Percentiles rank a stretch among this genome's conserved stretches.
phyloP scores from a whole-genome alignment of 768 basidiomycete species.

The Tylopilus felleus region DNA sequence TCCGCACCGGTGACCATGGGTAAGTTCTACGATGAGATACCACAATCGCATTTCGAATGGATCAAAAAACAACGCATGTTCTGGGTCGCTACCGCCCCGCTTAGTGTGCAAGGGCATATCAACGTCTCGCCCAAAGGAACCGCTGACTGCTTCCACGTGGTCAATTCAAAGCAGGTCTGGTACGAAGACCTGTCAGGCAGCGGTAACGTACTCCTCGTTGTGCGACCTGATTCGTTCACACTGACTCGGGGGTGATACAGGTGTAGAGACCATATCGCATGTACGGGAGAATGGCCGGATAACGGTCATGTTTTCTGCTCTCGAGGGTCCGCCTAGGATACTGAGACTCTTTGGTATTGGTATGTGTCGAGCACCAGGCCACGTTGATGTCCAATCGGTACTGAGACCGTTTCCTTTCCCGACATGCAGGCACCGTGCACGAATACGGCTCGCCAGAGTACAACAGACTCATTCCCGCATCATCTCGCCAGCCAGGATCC shows the following conservation, averaged over 20 bases:
- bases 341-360: constrained; percentile 57
- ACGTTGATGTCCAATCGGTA: background rate
- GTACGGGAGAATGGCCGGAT: constrained; percentile 61
- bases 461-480: constrained; percentile 45
- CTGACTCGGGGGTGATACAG: constrained; percentile 27
- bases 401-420: background rate
- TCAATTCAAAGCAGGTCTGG: constrained; percentile 56
- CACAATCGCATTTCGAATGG: constrained; percentile 52
- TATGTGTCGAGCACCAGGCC: constrained; percentile 18
- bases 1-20: constrained; percentile 22
- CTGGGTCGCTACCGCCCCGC: constrained; percentile 69
- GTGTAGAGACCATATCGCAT: constrained; percentile 61
- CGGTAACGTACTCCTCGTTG: constrained; percentile 37
- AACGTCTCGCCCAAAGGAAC: constrained; percentile 71
- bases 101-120: constrained; percentile 52
- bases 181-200: constrained; percentile 72
- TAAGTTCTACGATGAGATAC: constrained; percentile 57
- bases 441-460: constrained; percentile 66
- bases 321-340: constrained; percentile 60
- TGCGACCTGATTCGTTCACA: background rate
- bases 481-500: constrained; percentile 53
- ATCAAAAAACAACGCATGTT: constrained; percentile 62
- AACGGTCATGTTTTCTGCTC: constrained; percentile 60
- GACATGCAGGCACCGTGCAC: constrained; percentile 47
- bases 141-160: constrained; percentile 60